Conservation (phyloP, 2,329 filamentous ascomycete species). For the Pseudonectria buxi region DNA sequence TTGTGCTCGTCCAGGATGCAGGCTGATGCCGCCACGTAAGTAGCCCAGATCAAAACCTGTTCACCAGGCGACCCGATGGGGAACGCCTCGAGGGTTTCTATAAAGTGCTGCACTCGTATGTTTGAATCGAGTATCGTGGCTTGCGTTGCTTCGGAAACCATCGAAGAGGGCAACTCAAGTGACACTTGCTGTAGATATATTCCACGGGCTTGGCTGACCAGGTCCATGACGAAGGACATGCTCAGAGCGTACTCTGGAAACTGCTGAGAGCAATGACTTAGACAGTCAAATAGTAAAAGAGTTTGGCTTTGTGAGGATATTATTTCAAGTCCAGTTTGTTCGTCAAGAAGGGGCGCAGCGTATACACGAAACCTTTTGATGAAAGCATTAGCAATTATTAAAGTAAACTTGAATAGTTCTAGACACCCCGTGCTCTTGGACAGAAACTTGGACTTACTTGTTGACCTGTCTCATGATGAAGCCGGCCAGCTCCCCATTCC, state of each 20-base stretch:
- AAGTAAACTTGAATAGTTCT: too few relatives aligned
- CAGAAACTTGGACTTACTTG: conserved; percentile 15
- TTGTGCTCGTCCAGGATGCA: conserved; percentile 20
- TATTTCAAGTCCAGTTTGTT: conserved; percentile 17
- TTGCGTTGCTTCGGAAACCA: conserved; percentile 3
- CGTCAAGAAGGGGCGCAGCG: conserved; percentile 16
- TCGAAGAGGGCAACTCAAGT: conserved; percentile 9
- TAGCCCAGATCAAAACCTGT: conserved; percentile 22
- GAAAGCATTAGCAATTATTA: conserved; percentile 25
- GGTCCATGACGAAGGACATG: conserved; percentile 68
- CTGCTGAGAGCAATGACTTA: conserved; percentile 45
- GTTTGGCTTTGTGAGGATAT: conserved; percentile 16
- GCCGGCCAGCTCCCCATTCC: conserved; percentile 9
- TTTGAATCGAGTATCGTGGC: conserved; percentile 6
- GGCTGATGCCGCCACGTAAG: conserved; percentile 20
- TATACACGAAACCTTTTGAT: conserved; percentile 39
- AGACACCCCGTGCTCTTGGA: too few relatives aligned
- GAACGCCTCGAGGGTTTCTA: conserved; percentile 14
- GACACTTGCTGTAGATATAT: conserved; percentile 73
- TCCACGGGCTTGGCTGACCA: conserved; percentile 75
- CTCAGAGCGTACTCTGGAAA: conserved; percentile 69
- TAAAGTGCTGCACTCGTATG: conserved; percentile 18
- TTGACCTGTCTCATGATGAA: conserved; percentile 21
- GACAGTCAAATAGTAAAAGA: conserved; percentile 15
- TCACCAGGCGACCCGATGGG: conserved; percentile 13